phyloP scores from a whole-genome alignment of 768 basidiomycete genomes.

The Baorangia bicolor region DNA sequence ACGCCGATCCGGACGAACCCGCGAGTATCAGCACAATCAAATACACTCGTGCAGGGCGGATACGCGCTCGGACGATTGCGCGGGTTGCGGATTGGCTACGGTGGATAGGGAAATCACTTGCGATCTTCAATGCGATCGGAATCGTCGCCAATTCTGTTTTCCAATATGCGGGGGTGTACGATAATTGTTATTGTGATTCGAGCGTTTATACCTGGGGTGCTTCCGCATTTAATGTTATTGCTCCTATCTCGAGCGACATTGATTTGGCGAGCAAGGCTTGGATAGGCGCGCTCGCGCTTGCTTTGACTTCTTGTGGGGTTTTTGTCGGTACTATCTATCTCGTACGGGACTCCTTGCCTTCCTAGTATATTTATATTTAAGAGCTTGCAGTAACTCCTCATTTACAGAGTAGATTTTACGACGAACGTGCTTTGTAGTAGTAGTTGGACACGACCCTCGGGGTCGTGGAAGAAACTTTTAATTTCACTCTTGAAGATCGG shows the following conservation, averaged over 20 bases:
- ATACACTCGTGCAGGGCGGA: too few species aligned
- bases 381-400: neutral
- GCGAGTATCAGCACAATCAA: neutral
- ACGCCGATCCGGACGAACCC: neutral
- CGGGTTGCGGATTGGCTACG: constrained; percentile 20
- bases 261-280: constrained; percentile 31
- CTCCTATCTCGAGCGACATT: constrained; percentile 15
- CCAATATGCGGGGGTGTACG: constrained; percentile 28
- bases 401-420: neutral
- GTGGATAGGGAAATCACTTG: constrained; percentile 28
- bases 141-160: constrained; percentile 29
- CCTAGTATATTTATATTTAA: neutral
- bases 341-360: constrained; percentile 22
- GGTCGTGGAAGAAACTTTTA: too few species aligned
- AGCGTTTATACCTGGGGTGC: constrained; percentile 20
- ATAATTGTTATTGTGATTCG: constrained; percentile 32
- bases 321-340: constrained; percentile 33
- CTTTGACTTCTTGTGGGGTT: constrained; percentile 19
- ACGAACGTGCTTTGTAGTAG: too few species aligned
- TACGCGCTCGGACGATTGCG: neutral
- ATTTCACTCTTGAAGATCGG: too few species aligned
- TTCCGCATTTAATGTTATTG: constrained; percentile 33
- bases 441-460: too few species aligned
- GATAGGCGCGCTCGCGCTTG: constrained; percentile 37
- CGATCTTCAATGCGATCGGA: constrained; percentile 27